Conservation (phyloP, 768 basidiomycete genomes). For the Boletus subparvulus region DNA sequence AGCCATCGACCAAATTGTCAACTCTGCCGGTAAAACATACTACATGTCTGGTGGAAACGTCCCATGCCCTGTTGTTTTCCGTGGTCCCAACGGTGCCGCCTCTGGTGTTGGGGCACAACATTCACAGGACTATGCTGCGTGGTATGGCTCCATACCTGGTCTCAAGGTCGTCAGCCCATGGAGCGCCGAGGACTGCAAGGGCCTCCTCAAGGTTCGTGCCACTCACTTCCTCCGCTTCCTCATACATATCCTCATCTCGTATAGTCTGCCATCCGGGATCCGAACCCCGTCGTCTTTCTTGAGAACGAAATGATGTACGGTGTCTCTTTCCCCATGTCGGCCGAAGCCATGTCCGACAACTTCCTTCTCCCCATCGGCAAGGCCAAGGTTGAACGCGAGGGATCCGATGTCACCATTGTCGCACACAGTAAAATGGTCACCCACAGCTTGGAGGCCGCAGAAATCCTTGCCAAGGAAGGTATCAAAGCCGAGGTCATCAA, state of each 20-base stretch:
- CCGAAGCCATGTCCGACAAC: conserved; percentile 92
- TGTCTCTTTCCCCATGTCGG: conserved; percentile 92
- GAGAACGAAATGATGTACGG: conserved; percentile 99
- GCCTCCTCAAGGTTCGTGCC: conserved; percentile 80
- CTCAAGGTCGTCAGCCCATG: conserved; percentile 98
- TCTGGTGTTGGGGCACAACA: conserved; percentile 96
- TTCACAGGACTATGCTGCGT: conserved; percentile 95
- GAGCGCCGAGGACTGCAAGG: conserved; percentile 99
- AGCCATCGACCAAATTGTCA: conserved; percentile 99
- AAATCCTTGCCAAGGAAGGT: conserved; percentile 89
- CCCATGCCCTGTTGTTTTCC: conserved; percentile 98
- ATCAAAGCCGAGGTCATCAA: conserved; percentile 99
- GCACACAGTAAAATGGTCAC: conserved; percentile 99
- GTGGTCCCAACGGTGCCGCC: conserved; percentile 98
- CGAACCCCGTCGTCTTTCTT: conserved; percentile 97
- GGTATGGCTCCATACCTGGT: conserved; percentile 92
- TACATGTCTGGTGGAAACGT: conserved; percentile 99
- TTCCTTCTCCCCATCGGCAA: conserved; percentile 97
- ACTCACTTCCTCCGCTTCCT: background rate
- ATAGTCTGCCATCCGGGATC: conserved; percentile 94
- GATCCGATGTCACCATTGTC: conserved; percentile 92
- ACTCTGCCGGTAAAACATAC: conserved; percentile 99
- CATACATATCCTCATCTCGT: background rate
- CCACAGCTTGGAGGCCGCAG: conserved; percentile 92
- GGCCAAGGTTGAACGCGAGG: conserved; percentile 92